Conservation (phyloP, 306 rosid species). For the Arachis stenosperma region DNA sequence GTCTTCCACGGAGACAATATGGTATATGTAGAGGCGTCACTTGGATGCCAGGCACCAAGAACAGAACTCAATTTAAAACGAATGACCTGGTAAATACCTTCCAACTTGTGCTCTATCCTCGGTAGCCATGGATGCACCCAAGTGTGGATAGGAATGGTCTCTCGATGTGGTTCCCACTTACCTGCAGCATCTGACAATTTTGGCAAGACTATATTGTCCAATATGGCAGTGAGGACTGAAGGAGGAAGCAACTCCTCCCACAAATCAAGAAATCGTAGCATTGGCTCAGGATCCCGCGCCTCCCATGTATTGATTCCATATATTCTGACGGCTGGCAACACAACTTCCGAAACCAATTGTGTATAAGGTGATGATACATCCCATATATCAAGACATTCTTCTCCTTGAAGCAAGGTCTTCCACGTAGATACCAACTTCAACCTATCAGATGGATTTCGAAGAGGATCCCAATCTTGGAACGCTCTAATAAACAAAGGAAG, state of each 20-base stretch:
- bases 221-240: constrained; percentile 60
- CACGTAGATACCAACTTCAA: constrained; percentile 67
- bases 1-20: constrained; percentile 89
- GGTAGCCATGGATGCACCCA: constrained; percentile 99
- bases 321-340: constrained; percentile 86
- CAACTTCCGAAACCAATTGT: constrained; percentile 83
- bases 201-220: constrained; percentile 78
- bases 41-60: constrained; percentile 97
- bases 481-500: constrained; percentile 76
- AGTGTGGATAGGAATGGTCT: constrained; percentile 86
- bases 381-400: constrained; percentile 73
- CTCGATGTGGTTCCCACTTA: constrained; percentile 90
- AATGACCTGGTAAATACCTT: constrained; percentile 73
- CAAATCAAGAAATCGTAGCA: constrained; percentile 75
- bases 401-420: constrained; percentile 74
- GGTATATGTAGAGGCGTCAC: constrained; percentile 81
- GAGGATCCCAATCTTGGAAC: constrained; percentile 96
- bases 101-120: constrained; percentile 76
- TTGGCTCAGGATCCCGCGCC: constrained; percentile 92
- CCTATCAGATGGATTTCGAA: constrained; percentile 72
- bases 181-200: constrained; percentile 80
- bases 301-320: constrained; percentile 90
- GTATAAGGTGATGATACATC: constrained; percentile 68
- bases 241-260: constrained; percentile 87
- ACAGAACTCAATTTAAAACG: constrained; percentile 80